A percentile compares a stretch with the other conserved stretches of the same genome.
Evolutionary conservation across 225 moss, liverwort and hornwort species (phyloP).

Genomic region (Polytrichum commune): DNA sequence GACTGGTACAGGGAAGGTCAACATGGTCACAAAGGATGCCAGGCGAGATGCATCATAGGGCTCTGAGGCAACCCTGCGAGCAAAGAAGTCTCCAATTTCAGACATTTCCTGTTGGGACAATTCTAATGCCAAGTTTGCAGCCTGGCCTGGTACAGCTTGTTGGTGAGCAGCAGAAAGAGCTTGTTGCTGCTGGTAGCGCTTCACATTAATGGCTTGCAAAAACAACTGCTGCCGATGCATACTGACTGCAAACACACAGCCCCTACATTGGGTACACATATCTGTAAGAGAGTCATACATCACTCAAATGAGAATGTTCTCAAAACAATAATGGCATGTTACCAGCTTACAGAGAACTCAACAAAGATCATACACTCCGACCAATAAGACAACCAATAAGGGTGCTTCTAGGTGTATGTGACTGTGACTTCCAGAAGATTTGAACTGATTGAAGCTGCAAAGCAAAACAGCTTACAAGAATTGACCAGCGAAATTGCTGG

Average conservation of each 20-base stretch:
- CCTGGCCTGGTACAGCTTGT: constrained; percentile 47
- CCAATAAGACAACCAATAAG: too few species aligned
- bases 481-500: too few species aligned
- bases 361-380: too few species aligned
- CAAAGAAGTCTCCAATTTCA: constrained; percentile 82
- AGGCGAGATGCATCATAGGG: constrained; percentile 96
- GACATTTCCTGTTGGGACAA: constrained; percentile 61
- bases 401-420: too few species aligned
- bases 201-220: constrained; percentile 87
- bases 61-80: constrained; percentile 88
- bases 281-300: too few species aligned
- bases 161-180: constrained; percentile 52
- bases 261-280: constrained; percentile 32
- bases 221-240: constrained; percentile 92
- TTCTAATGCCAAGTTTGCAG: constrained; percentile 53
- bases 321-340: too few species aligned
- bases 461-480: too few species aligned
- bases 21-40: constrained; percentile 92
- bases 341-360: too few species aligned
- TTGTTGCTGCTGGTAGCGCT: constrained; percentile 76
- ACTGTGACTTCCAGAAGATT: too few species aligned
- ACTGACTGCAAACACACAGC: constrained; percentile 86
- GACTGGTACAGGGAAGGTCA: constrained; percentile 85
- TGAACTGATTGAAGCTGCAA: too few species aligned
- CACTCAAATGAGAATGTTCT: too few species aligned